These are phyloP conservation scores for Fusarium sp. DNA, from an alignment of 2,329 filamentous ascomycete genomes.

Conservation along the genomic window DNA sequence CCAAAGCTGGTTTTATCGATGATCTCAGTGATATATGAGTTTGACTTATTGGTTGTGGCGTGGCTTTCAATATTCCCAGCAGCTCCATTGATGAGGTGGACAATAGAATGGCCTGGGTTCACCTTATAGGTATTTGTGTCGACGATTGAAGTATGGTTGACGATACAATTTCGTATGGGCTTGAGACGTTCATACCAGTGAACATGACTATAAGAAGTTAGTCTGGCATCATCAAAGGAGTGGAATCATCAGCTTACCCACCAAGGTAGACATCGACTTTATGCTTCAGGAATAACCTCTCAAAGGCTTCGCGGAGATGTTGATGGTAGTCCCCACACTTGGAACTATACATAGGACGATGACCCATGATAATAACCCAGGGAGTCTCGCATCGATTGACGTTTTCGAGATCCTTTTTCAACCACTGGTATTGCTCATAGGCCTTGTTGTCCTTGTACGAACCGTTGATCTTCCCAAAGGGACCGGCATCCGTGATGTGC, in stretches of 20 bases:
- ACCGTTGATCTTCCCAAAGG: not conserved
- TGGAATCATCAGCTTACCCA: not conserved
- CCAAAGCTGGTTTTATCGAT: not conserved
- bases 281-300: not conserved
- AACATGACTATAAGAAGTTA: not conserved
- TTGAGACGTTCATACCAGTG: slow-evolving; percentile 13
- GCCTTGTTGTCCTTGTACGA: not conserved
- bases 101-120: not conserved
- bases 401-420: accelerated
- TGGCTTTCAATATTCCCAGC: slow-evolving; percentile 8
- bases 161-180: not conserved
- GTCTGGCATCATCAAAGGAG: accelerated
- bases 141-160: no score
- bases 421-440: not conserved
- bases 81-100: slow-evolving; percentile 1
- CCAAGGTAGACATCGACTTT: not conserved
- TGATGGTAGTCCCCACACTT: not conserved
- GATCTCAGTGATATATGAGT: not conserved
- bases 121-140: not conserved
- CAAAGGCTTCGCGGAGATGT: not conserved
- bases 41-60: not conserved
- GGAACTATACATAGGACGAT: slow-evolving; percentile 7
- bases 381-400: slow-evolving; percentile 5
- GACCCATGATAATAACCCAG: not conserved
- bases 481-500: not conserved